A percentile compares a stretch with the other conserved stretches of the same genome.
These are phyloP conservation scores for Arthrobotrys conoides DNA, from an alignment of 2,329 filamentous ascomycete genomes.

Conservation along the genomic window DNA sequence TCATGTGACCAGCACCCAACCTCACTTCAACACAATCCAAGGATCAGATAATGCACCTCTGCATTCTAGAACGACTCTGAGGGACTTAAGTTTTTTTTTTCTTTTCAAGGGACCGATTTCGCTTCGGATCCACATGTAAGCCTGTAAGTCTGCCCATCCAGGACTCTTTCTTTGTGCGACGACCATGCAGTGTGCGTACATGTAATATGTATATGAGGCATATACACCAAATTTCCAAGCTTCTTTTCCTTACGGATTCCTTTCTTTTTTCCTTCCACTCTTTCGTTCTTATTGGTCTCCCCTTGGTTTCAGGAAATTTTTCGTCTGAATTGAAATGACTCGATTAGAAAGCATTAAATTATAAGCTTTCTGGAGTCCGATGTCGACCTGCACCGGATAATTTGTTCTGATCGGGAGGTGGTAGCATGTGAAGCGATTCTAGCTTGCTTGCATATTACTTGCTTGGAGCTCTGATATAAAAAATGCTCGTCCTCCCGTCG, in stretches of 20 bases:
- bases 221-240: background rate
- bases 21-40: conserved; percentile 17
- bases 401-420: background rate
- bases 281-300: background rate
- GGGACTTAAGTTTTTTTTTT: conserved; percentile 12
- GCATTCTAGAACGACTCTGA: conserved; percentile 6
- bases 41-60: conserved; percentile 20
- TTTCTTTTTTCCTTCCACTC: background rate
- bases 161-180: conserved; percentile 6
- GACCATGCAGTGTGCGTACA: background rate
- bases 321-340: conserved; percentile 21
- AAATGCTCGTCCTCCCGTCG: conserved; percentile 6
- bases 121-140: conserved; percentile 20
- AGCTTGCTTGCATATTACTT: background rate
- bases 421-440: conserved; percentile 15
- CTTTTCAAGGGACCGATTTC: conserved; percentile 19
- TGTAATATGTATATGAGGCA: conserved; percentile 21
- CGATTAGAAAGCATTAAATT: background rate
- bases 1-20: background rate
- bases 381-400: conserved; percentile 7
- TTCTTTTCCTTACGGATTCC: too few species aligned
- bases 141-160: background rate
- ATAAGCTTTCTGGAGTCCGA: conserved; percentile 6
- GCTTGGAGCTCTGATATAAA: conserved; percentile 25
- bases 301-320: conserved; percentile 13